Conservation (phyloP, 176 grass and related monocot species). For the Paspalum notatum region DNA sequence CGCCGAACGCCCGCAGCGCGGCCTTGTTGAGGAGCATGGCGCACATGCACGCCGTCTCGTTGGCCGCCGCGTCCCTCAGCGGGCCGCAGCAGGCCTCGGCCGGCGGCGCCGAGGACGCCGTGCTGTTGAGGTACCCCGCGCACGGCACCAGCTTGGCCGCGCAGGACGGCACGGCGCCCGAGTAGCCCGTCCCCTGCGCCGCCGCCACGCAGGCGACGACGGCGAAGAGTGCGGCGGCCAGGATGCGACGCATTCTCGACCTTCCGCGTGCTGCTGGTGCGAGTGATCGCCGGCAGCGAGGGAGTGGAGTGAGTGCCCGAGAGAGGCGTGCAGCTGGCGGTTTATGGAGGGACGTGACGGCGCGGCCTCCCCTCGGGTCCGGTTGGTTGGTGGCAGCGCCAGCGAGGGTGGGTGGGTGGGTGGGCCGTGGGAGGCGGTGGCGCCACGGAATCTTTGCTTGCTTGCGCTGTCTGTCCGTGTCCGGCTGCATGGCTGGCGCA, state of each 20-base stretch:
- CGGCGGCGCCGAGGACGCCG: slow-evolving; percentile 38
- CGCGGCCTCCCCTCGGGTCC: no score
- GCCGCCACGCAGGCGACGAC: not conserved
- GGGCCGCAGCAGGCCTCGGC: slow-evolving; percentile 64
- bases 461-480: no score
- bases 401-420: no score
- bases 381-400: no score
- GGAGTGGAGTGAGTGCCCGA: not conserved
- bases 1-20: slow-evolving; percentile 54
- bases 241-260: not conserved
- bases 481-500: no score
- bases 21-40: slow-evolving; percentile 61
- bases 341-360: no score
- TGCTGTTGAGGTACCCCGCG: slow-evolving; percentile 59
- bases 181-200: not conserved
- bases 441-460: no score
- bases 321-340: no score
- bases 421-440: no score
- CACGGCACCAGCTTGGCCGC: slow-evolving; percentile 56
- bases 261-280: no score
- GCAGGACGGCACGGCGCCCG: slow-evolving; percentile 50
- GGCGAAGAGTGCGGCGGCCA: not conserved
- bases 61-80: slow-evolving; percentile 60
- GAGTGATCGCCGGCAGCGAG: not conserved
- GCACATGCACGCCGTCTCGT: slow-evolving; percentile 72